Conservation (phyloP, 2,329 filamentous ascomycete genomes). For the Colletotrichum caudatum region DNA sequence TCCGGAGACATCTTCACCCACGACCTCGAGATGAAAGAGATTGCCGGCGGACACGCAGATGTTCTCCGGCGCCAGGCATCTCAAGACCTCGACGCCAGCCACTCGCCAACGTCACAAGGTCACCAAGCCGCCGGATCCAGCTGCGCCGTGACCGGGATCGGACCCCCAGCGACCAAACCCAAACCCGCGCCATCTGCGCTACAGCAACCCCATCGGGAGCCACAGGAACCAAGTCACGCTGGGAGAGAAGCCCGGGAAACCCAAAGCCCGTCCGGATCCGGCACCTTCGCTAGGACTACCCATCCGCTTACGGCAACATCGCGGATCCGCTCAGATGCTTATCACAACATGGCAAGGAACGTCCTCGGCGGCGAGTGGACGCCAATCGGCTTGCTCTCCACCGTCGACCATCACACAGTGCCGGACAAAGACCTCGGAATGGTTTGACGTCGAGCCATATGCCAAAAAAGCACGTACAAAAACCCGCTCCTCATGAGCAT, state of each 20-base stretch:
- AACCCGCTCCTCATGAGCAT: neutral
- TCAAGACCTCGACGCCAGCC: conserved; percentile 9
- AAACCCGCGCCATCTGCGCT: neutral
- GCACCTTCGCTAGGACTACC: neutral
- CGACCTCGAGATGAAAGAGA: conserved; percentile 68
- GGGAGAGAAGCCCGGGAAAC: neutral
- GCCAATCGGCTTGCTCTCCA: conserved; percentile 51
- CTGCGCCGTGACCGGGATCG: neutral
- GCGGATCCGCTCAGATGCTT: conserved; percentile 49
- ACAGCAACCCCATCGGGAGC: neutral
- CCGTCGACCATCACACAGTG: conserved; percentile 49
- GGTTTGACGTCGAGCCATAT: neutral
- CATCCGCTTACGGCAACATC: conserved; percentile 40
- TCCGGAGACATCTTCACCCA: conserved; percentile 71
- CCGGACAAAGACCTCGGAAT: conserved; percentile 51
- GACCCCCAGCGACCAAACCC: too few relatives aligned
- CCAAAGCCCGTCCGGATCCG: neutral
- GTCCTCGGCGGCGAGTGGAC: conserved; percentile 47
- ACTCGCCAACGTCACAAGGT: neutral
- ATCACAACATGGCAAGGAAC: conserved; percentile 50
- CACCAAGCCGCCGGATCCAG: neutral
- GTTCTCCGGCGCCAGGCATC: conserved; percentile 18
- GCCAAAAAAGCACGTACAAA: neutral
- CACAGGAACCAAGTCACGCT: too few relatives aligned
- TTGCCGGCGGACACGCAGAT: conserved; percentile 31